Conservation (phyloP, 108 stramenopile species). For the Nitzschia palea region DNA sequence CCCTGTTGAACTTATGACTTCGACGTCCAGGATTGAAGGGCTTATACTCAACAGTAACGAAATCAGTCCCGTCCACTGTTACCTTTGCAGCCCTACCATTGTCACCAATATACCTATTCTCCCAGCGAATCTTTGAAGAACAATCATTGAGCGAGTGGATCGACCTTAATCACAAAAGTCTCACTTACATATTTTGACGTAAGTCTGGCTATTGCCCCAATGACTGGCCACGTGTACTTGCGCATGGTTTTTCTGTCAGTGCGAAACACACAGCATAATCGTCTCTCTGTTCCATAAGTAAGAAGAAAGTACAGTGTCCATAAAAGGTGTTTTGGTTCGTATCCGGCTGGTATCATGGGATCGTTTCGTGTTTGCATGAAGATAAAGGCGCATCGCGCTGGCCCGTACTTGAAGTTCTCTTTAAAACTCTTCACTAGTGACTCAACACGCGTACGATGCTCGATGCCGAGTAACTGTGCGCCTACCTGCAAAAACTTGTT, state of each 20-base stretch:
- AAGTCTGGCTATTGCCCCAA: background rate
- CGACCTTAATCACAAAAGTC: background rate
- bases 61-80: constrained; percentile 19
- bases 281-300: background rate
- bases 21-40: background rate
- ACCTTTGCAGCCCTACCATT: background rate
- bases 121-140: background rate
- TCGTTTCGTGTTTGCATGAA: background rate
- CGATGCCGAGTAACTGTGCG: too few species aligned
- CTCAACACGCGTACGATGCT: too few species aligned
- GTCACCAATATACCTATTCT: background rate
- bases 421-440: too few species aligned
- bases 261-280: background rate
- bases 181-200: background rate
- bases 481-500: too few species aligned
- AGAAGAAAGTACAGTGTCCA: background rate
- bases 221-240: background rate
- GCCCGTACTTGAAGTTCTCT: too few species aligned
- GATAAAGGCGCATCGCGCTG: too few species aligned
- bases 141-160: background rate
- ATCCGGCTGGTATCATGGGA: background rate
- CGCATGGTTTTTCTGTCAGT: background rate
- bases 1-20: constrained; percentile 27
- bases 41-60: background rate
- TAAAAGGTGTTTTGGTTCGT: background rate